Conservation (phyloP, 768 basidiomycete species). For the Chalciporus sphaerocephalus region DNA sequence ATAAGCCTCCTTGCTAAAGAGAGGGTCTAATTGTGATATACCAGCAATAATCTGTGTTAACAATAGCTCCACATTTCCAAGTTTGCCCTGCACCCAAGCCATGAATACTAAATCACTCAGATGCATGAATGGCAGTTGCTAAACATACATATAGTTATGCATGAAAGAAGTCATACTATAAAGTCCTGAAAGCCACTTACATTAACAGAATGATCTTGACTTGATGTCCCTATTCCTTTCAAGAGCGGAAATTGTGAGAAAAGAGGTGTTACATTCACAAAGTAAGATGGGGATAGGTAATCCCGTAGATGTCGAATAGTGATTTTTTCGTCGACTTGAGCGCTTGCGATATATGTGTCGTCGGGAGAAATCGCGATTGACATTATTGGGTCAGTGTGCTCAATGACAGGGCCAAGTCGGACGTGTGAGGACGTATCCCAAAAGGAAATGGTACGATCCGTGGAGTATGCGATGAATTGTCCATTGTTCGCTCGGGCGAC, state of each 20-base stretch:
- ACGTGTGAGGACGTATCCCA: conserved; percentile 7
- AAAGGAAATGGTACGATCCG: background rate
- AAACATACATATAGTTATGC: no score
- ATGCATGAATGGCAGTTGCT: conserved; percentile 2
- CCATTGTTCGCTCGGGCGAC: conserved; percentile 1
- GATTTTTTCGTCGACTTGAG: conserved; percentile 4
- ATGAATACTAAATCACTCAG: background rate
- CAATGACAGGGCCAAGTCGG: background rate
- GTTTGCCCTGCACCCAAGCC: conserved; percentile 3
- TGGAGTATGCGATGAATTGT: conserved; percentile 5
- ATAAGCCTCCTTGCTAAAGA: no score
- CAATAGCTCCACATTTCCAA: conserved; percentile 6
- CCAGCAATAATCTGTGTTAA: conserved; percentile 4
- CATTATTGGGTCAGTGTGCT: background rate
- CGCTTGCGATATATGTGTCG: conserved; percentile 2
- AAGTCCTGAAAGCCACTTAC: no score
- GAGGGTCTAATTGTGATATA: no score
- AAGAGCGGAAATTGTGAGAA: background rate
- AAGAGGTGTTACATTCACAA: background rate
- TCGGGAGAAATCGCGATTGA: conserved; percentile 1
- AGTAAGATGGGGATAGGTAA: conserved; percentile 5
- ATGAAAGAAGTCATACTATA: no score
- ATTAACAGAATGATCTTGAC: background rate
- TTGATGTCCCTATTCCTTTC: background rate
- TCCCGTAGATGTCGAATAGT: background rate